Evolutionary conservation across 2,329 filamentous ascomycete species (phyloP), one percentile per base, ranked within the genome.

Genomic region (Xylariaceae sp.): DNA sequence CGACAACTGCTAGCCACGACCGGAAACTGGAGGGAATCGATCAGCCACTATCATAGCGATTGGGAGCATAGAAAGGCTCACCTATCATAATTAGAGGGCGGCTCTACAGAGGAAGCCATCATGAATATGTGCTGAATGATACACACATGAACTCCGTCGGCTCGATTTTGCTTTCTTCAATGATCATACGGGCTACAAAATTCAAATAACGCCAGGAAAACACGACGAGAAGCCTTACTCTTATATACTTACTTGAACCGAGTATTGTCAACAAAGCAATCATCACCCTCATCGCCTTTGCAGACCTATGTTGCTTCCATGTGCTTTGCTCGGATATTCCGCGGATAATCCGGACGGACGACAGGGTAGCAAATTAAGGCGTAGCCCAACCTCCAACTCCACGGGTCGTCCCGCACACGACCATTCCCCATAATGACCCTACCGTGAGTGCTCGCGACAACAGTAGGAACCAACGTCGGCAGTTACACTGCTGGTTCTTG

Each of bases 1-100:
- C 62, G 2, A 49, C 47, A 8, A 64, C 60, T 4, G 62, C 61
- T 5, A 63, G 49, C 61, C 63, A 65, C 8, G 62, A 57, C 4
- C 57, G 54, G 27, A 60, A 43, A 27, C 55, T 57, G 3, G 11
- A 45, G 27, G 29, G 3, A 43, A 31, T 3, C 1, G 3, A 35
- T 57, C n/a, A 52, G 49, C 3, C 26, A 4, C 49, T 30, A 43
- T 12, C 31, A 30, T n/a, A 2, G 5, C 7, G 6, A n/a, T 47
- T 35, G 9, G 3, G 32, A 45, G 7, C 8, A 50, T n/a, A 4
- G 26, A 39, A 8, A 27, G 9, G 2, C 12, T 40, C 45, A 52
- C 54, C 50, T 49, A 12, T 56, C 56, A 34, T 51, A 58, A 37
- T 58, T 55, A 9, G 55, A 52, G 5, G 55, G 57, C 19, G 55